phyloP scores from a whole-genome alignment of 2,329 filamentous ascomycete genomes.

The Fusarium penzigii region DNA sequence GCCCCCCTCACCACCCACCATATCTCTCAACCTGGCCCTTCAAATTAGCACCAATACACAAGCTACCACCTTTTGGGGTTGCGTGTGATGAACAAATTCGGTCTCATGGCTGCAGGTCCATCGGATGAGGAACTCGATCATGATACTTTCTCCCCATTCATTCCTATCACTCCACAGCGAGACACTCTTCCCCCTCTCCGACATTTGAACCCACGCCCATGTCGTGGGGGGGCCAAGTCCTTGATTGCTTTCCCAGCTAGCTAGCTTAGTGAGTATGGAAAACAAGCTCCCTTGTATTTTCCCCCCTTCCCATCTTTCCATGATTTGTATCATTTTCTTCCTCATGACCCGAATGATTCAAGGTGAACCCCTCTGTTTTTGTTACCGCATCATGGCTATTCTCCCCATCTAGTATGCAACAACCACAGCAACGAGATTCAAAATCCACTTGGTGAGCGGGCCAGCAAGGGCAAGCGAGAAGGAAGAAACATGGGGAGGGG shows the following conservation, averaged over 20 bases:
- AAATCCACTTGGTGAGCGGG: slow-evolving; percentile 18
- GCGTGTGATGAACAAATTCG: slow-evolving; percentile 15
- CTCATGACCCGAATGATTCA: no score
- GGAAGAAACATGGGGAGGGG: slow-evolving; percentile 10
- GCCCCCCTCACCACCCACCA: no score
- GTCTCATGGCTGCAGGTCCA: slow-evolving; percentile 26
- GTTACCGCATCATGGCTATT: not conserved
- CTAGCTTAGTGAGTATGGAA: no score
- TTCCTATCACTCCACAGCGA: not conserved
- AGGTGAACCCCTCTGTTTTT: not conserved
- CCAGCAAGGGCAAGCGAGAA: slow-evolving; percentile 23
- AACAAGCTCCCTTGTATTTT: no score
- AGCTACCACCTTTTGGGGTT: slow-evolving; percentile 15
- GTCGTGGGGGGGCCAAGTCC: not conserved
- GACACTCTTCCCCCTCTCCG: not conserved
- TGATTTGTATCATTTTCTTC: no score
- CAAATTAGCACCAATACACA: slow-evolving; percentile 2
- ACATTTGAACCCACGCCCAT: not conserved
- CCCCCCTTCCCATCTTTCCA: no score
- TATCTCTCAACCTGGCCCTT: no score
- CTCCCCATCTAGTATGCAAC: slow-evolving; percentile 7
- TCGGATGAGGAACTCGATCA: slow-evolving; percentile 27
- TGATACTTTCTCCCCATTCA: slow-evolving; percentile 3
- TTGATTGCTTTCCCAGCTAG: no score
- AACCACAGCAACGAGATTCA: slow-evolving; percentile 19